These are phyloP conservation scores for Penicillium polonicum DNA, from an alignment of 2,329 filamentous ascomycete genomes.

Conservation along the genomic window DNA sequence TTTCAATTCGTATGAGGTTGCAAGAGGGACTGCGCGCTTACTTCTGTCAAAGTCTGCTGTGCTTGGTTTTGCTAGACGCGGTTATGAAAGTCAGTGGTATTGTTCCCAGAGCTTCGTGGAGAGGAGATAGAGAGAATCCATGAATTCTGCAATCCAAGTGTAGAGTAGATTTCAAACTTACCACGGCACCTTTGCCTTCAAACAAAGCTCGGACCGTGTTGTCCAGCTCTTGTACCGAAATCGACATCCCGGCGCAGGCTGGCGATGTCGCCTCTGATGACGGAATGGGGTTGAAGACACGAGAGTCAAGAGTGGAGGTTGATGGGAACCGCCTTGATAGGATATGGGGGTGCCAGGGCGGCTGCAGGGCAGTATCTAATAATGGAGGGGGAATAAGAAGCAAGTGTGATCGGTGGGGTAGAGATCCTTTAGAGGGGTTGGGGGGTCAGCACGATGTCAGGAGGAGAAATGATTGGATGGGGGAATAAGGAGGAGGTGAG, in stretches of 20 bases:
- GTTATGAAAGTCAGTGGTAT: constrained; percentile 31
- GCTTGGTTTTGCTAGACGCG: constrained; percentile 83
- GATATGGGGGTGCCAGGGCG: constrained; percentile 19
- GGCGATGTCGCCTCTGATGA: constrained; percentile 31
- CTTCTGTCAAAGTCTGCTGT: constrained; percentile 88
- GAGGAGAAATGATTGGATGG: constrained; percentile 6
- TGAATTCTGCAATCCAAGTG: neutral
- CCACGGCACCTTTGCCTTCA: constrained; percentile 90
- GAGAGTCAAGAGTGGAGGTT: constrained; percentile 10
- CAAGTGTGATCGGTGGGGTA: constrained; percentile 28
- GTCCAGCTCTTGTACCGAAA: constrained; percentile 91
- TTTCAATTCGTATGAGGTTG: neutral
- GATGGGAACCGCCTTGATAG: constrained; percentile 6
- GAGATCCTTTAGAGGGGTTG: constrained; percentile 19
- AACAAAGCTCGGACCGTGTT: constrained; percentile 95
- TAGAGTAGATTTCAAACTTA: constrained; percentile 47
- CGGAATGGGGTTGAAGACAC: constrained; percentile 20
- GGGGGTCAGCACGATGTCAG: constrained; percentile 15
- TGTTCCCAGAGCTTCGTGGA: neutral
- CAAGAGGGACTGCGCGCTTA: constrained; percentile 45
- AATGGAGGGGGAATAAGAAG: constrained; percentile 6
- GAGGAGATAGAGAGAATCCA: neutral
- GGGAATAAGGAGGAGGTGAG: neutral
- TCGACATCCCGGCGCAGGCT: constrained; percentile 53
- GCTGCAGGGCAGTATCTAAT: constrained; percentile 8